Percentiles rank a stretch among this genome's conserved stretches.
phyloP scores from a whole-genome alignment of 345 rosid genomes.

The Sisymbrium altissimum region DNA sequence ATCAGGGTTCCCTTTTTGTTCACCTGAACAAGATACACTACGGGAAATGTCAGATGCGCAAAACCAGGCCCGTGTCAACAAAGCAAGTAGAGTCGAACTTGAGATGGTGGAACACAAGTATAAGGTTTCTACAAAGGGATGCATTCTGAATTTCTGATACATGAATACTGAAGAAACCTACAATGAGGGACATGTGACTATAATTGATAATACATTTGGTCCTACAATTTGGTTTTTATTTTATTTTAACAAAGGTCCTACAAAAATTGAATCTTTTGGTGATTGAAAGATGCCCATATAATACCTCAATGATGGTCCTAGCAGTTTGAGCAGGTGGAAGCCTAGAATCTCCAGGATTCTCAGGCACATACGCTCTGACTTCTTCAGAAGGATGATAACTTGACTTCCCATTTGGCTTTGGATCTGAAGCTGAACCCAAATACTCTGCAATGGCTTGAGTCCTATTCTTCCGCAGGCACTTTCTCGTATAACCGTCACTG shows the following conservation, averaged over 20 bases:
- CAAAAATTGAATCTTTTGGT: not conserved
- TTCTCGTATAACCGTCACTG: constrained; percentile 34
- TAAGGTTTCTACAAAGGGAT: not conserved
- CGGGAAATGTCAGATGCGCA: constrained; percentile 44
- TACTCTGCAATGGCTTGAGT: constrained; percentile 62
- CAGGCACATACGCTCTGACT: constrained; percentile 43
- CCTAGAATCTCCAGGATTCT: constrained; percentile 42
- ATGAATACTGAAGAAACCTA: not conserved
- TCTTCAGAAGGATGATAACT: constrained; percentile 87
- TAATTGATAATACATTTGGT: not conserved
- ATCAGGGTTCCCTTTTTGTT: constrained; percentile 72
- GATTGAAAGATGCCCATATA: constrained; percentile 30
- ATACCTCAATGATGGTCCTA: constrained; percentile 89
- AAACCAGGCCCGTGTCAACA: not conserved
- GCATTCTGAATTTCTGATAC: not conserved
- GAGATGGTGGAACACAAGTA: not conserved
- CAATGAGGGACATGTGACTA: not conserved
- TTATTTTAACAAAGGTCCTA: not conserved
- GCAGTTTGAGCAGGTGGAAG: constrained; percentile 69
- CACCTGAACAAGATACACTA: constrained; percentile 70
- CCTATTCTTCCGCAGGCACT: constrained; percentile 42
- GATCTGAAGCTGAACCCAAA: constrained; percentile 58
- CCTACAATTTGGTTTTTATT: not conserved
- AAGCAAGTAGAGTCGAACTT: not conserved
- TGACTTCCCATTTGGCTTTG: constrained; percentile 44